Percentiles rank a stretch among this genome's conserved stretches.
Conservation (phyloP, 2,329 filamentous ascomycete species). For the Fusarium goolgardi region DNA sequence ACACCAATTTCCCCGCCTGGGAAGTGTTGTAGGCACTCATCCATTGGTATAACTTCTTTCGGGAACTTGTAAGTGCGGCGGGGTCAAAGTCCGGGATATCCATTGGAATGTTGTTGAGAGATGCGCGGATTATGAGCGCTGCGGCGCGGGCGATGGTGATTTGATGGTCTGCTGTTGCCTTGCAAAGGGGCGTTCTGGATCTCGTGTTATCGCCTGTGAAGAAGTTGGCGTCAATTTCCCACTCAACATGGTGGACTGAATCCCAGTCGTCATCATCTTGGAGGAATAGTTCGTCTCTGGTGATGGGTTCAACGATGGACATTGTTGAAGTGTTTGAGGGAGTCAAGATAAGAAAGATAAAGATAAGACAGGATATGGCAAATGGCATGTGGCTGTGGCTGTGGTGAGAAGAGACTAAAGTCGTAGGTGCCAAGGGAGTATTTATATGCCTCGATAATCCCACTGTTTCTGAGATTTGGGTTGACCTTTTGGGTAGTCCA, state of each 20-base stretch:
- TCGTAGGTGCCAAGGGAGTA: neutral
- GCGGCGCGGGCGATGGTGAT: slow-evolving; percentile 20
- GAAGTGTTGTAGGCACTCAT: slow-evolving; percentile 6
- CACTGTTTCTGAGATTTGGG: slow-evolving; percentile 1
- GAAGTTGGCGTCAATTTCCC: slow-evolving; percentile 22
- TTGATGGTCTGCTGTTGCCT: slow-evolving; percentile 15
- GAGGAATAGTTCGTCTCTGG: slow-evolving; percentile 1
- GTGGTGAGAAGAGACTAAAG: neutral
- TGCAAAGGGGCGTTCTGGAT: neutral
- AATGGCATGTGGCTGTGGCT: neutral
- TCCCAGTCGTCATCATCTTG: slow-evolving; percentile 11
- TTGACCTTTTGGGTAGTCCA: neutral
- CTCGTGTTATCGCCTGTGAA: neutral
- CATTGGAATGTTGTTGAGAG: slow-evolving; percentile 17
- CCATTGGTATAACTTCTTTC: slow-evolving; percentile 8
- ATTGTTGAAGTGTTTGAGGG: neutral
- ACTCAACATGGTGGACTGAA: slow-evolving; percentile 14
- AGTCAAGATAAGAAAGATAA: neutral
- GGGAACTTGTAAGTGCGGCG: neutral
- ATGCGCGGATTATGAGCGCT: slow-evolving; percentile 24
- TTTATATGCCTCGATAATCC: slow-evolving; percentile 10
- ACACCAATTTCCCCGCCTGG: neutral
- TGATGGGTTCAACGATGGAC: slow-evolving; percentile 19
- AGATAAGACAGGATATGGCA: neutral
- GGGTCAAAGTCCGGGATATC: slow-evolving; percentile 19